Conservation (phyloP, 2,329 filamentous ascomycete species). For the Colletotrichum karsti region DNA sequence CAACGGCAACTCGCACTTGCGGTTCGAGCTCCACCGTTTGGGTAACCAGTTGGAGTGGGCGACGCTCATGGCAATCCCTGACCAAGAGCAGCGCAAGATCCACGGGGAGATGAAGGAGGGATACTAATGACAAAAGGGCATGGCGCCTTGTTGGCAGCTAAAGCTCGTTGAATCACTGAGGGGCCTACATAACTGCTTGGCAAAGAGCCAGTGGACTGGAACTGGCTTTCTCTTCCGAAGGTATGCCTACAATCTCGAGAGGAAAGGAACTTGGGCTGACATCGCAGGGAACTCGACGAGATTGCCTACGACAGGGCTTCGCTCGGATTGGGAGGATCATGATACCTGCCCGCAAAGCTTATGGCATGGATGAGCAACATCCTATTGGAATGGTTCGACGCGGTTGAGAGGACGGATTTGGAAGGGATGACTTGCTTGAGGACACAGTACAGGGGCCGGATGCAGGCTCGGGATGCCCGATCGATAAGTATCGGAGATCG, state of each 20-base stretch:
- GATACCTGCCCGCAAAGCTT: too few species aligned
- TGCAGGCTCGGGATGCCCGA: background rate
- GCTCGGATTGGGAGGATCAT: too few species aligned
- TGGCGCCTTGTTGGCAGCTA: background rate
- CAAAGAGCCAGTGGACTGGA: too few species aligned
- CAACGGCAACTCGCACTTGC: background rate
- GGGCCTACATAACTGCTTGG: too few species aligned
- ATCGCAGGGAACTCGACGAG: too few species aligned
- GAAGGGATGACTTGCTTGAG: background rate
- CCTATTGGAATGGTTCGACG: too few species aligned
- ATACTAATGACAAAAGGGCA: background rate
- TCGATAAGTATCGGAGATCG: background rate
- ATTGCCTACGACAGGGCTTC: too few species aligned
- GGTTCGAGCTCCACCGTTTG: background rate
- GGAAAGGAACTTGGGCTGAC: too few species aligned
- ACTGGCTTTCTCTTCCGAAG: too few species aligned
- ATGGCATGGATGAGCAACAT: too few species aligned
- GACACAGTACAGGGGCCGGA: background rate
- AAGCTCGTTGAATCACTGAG: background rate
- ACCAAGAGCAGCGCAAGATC: background rate
- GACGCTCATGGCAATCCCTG: background rate
- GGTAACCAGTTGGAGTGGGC: accelerated
- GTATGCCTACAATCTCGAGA: too few species aligned
- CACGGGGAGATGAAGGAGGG: background rate
- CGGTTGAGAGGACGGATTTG: too few species aligned